Conservation (phyloP, 192 early-diverging fungal species). For the Globomyces pollinis-pini region DNA sequence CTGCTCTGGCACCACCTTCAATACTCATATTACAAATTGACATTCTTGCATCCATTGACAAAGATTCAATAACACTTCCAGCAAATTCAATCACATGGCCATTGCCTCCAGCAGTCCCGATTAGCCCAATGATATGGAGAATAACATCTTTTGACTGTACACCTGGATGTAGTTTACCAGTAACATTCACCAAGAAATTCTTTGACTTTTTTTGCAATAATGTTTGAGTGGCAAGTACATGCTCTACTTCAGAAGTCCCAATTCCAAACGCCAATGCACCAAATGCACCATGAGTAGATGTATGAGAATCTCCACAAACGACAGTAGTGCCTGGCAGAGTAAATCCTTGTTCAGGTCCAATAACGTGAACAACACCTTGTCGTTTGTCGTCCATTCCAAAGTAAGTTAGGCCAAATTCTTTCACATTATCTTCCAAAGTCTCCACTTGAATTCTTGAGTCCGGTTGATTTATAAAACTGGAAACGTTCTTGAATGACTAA, state of each 20-base stretch:
- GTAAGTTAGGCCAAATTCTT: constrained; percentile 54
- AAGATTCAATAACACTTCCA: constrained; percentile 41
- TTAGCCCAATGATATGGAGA: constrained; percentile 60
- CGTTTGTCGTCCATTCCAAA: constrained; percentile 55
- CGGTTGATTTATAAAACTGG: constrained; percentile 51
- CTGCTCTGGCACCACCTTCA: constrained; percentile 64
- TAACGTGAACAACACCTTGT: constrained; percentile 68
- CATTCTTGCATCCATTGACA: constrained; percentile 66
- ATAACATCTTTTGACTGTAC: constrained; percentile 61
- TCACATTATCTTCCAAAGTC: constrained; percentile 60
- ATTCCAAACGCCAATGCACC: constrained; percentile 68
- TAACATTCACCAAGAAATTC: constrained; percentile 57
- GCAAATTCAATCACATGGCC: constrained; percentile 63
- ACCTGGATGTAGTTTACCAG: constrained; percentile 40
- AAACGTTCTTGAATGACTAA: constrained; percentile 47
- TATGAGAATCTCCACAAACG: constrained; percentile 68
- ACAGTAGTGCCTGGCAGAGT: constrained; percentile 65
- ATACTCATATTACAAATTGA: constrained; percentile 73
- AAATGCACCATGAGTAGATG: constrained; percentile 67
- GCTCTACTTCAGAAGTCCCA: constrained; percentile 69
- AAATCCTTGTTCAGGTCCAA: constrained; percentile 68
- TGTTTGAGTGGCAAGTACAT: constrained; percentile 66
- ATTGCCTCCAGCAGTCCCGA: constrained; percentile 66
- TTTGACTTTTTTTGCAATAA: constrained; percentile 59
- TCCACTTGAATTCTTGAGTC: constrained; percentile 54